Evolutionary conservation across 345 rosid genomes (phyloP).

Genomic region (Salix suchowensis): DNA sequence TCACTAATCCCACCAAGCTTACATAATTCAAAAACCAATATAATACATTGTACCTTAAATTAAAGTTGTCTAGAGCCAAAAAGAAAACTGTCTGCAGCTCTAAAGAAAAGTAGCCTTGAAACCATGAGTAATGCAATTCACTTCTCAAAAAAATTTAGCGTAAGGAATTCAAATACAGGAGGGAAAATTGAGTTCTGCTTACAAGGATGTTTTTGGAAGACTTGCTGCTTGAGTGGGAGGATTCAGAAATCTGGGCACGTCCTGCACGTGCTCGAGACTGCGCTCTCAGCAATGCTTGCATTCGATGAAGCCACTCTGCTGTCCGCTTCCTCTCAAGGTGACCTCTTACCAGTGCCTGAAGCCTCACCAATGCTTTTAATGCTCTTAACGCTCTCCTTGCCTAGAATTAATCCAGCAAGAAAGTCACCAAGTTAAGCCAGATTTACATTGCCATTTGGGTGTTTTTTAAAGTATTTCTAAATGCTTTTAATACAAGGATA

Average conservation of each 20-base stretch:
- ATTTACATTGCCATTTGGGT: too few species aligned
- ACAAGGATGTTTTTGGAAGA: conserved; percentile 61
- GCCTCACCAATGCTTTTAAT: conserved; percentile 84
- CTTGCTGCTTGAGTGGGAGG: conserved; percentile 64
- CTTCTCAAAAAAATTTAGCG: neutral
- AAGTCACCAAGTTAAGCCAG: neutral
- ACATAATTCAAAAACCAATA: neutral
- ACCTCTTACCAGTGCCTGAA: conserved; percentile 93
- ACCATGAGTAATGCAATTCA: neutral
- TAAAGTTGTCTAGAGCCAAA: neutral
- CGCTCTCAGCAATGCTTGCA: conserved; percentile 74
- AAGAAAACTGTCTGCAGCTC: neutral
- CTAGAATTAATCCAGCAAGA: conserved; percentile 20
- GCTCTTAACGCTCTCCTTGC: conserved; percentile 94
- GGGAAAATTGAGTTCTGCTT: conserved; percentile 21
- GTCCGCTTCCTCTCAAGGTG: conserved; percentile 75
- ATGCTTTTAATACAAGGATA: too few species aligned
- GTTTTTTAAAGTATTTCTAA: too few species aligned
- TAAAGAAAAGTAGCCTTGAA: conserved; percentile 6
- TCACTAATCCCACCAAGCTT: neutral
- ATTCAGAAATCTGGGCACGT: conserved; percentile 46
- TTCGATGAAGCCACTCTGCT: conserved; percentile 44
- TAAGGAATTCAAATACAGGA: conserved; percentile 7
- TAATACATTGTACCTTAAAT: neutral
- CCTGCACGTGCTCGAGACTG: conserved; percentile 72